Evolutionary conservation across 306 rosid genomes (phyloP), one percentile per base, ranked within the genome.

Genomic region (Neltuma alba): DNA sequence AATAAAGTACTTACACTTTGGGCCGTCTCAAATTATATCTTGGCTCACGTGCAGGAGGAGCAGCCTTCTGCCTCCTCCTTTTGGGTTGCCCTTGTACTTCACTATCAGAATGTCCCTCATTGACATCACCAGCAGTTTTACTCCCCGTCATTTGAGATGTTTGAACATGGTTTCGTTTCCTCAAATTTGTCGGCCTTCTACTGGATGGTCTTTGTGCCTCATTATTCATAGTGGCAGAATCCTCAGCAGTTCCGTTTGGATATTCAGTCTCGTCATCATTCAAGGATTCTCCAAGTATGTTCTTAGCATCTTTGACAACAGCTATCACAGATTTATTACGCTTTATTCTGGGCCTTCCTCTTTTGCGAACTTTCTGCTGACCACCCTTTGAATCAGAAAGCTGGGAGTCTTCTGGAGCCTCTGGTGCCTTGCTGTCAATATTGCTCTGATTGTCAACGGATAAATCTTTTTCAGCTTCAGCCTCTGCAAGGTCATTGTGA

Each of bases 11-110:
- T 84, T 57, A 91, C 98, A 18, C 84, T 87, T 83, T 94, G n/a
- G 87, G 82, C 72, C 92, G 89, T 76, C 98, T 90, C 75, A 95
- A 87, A 88, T 92, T 95, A 84, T 95, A 95, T 81, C 98, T 86
- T 48, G 86, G 38, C 87, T 84, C 91, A 21, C 75, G 93, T 75
- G 80, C 83, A 31, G 88, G 83, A 45, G 89, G 79, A 75, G 84
- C 78, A 76, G 64, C 87, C 82, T 78, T 91, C 76, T 82, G 89
- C 28, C 94, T 91, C 82, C 92, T 86, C 81, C 75, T 91, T 89
- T 89, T 88, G 50, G 62, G 91, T 63, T 85, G 89, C 34, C 89
- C 92, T 33, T 80, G 88, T 68, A 86, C 79, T 27, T 84, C 69
- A 81, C 90, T 84, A 60, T 85, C 96, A 70, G 97, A 90, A 47